phyloP scores from a whole-genome alignment of 129 eudicot genomes.

The Erigeron canadensis region DNA sequence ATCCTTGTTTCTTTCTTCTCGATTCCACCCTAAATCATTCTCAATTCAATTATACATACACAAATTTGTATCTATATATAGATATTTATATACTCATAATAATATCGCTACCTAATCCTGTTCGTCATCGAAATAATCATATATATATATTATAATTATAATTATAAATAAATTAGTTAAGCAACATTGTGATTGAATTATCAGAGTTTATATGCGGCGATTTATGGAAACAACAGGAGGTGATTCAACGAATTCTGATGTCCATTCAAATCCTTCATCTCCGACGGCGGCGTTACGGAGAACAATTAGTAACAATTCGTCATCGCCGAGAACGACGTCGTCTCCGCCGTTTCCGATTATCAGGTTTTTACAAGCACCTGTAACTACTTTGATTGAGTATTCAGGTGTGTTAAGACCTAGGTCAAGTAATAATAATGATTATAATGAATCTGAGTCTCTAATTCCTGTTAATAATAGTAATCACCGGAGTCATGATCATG shows the following conservation, averaged over 20 bases:
- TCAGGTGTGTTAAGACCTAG: conserved; percentile 46
- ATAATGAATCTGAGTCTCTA: conserved; percentile 41
- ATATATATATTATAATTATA: neutral
- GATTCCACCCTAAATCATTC: conserved; percentile 5
- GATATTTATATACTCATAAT: neutral
- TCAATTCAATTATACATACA: neutral
- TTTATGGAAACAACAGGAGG: conserved; percentile 38
- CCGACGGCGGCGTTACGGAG: conserved; percentile 14
- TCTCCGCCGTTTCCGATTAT: conserved; percentile 41
- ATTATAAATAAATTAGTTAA: neutral
- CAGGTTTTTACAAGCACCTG: conserved; percentile 63
- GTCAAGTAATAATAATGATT: conserved; percentile 30
- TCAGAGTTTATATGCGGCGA: conserved; percentile 27
- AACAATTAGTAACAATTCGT: conserved; percentile 22
- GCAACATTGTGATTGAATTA: conserved; percentile 9
- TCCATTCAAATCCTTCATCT: conserved; percentile 24
- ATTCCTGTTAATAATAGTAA: conserved; percentile 18
- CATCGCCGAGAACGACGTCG: conserved; percentile 33
- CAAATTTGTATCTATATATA: neutral
- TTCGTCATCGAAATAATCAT: conserved; percentile 1
- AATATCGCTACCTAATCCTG: conserved; percentile 22
- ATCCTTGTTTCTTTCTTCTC: conserved; percentile 13
- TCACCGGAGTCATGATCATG: conserved; percentile 1
- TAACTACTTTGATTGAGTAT: conserved; percentile 56
- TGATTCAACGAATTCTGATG: conserved; percentile 29